phyloP scores from a whole-genome alignment of 179 eudicot genomes.

The Beta lomatogona region DNA sequence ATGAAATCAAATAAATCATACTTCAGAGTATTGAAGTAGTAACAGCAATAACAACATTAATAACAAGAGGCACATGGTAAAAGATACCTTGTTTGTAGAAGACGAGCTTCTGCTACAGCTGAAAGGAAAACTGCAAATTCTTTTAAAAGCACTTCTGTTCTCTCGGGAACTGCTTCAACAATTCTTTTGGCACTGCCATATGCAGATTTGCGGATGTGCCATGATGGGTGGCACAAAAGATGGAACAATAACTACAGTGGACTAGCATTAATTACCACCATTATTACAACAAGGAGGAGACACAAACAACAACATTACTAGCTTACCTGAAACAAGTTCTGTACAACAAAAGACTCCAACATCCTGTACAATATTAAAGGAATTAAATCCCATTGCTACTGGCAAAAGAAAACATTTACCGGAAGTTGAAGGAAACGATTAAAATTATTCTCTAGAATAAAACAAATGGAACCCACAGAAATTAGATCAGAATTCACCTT shows the following conservation, averaged over 20 bases:
- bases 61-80: background rate
- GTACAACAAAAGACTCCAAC: constrained; percentile 56
- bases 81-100: constrained; percentile 60
- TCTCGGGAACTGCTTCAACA: constrained; percentile 60
- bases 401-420: background rate
- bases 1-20: background rate
- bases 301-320: constrained; percentile 18
- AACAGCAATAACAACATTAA: background rate
- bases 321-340: constrained; percentile 66
- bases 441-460: background rate
- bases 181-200: constrained; percentile 58
- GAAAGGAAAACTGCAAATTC: constrained; percentile 80
- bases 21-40: background rate
- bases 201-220: constrained; percentile 79
- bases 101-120: constrained; percentile 58
- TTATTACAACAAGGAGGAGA: constrained; percentile 1
- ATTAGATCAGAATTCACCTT: constrained; percentile 46
- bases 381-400: background rate
- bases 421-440: background rate
- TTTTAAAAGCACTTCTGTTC: constrained; percentile 54
- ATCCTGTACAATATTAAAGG: constrained; percentile 49
- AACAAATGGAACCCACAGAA: constrained; percentile 5
- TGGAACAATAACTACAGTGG: constrained; percentile 63
- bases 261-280: constrained; percentile 30
- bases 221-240: constrained; percentile 80